These are phyloP conservation scores for Ogataea minuta DNA, from an alignment of 805 yeast genomes.

Conservation along the genomic window DNA sequence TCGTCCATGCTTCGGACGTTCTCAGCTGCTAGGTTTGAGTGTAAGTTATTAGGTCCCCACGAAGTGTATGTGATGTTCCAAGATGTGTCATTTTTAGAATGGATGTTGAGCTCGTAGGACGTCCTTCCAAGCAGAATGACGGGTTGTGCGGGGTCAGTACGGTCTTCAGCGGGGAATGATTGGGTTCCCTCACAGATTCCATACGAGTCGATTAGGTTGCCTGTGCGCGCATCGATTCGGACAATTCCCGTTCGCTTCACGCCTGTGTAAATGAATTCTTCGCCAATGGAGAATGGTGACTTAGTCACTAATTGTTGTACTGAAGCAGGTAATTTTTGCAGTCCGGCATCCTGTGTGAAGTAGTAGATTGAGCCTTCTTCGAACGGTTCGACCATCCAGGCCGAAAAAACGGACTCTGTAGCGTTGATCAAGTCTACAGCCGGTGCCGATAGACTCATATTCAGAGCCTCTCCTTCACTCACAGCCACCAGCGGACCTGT, in stretches of 20 bases:
- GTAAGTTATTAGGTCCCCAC: constrained; percentile 92
- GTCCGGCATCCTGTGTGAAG: constrained; percentile 70
- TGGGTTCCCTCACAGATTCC: constrained; percentile 35
- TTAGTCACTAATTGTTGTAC: constrained; percentile 74
- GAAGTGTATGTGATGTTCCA: constrained; percentile 86
- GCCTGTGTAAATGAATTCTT: constrained; percentile 88
- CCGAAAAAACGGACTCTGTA: constrained; percentile 17
- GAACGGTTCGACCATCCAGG: constrained; percentile 90
- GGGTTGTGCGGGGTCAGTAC: constrained; percentile 19
- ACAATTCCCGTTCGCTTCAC: constrained; percentile 71
- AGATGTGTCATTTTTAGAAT: constrained; percentile 62
- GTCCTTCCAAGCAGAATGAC: constrained; percentile 66
- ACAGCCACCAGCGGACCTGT: constrained; percentile 56
- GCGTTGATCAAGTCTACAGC: constrained; percentile 3
- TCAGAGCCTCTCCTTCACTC: constrained; percentile 21
- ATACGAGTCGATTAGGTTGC: constrained; percentile 66
- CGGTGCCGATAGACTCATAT: constrained; percentile 13
- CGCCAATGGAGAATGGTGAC: constrained; percentile 82
- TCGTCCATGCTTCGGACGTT: constrained; percentile 63
- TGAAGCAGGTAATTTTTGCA: constrained; percentile 78
- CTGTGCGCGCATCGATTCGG: constrained; percentile 69
- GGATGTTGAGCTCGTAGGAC: constrained; percentile 70
- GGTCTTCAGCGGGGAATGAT: constrained; percentile 17
- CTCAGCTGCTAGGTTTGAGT: constrained; percentile 48
- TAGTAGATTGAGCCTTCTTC: constrained; percentile 82